Conservation (phyloP, 2,329 filamentous ascomycete genomes). For the Claviceps lovelessii region DNA sequence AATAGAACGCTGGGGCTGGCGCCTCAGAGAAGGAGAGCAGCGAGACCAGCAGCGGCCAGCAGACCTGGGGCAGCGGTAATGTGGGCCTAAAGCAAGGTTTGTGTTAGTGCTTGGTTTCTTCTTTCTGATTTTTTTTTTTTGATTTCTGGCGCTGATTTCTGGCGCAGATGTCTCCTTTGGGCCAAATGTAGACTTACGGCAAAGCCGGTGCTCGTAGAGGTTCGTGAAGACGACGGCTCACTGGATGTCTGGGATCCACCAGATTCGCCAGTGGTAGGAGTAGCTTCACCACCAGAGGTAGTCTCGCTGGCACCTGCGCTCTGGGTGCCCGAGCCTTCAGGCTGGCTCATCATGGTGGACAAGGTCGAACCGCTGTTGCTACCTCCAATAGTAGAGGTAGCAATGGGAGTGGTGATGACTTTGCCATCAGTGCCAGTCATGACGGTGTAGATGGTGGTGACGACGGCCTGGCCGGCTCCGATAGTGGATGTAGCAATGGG, state of each 20-base stretch:
- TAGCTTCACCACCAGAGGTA: neutral
- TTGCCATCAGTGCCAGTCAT: constrained; percentile 18
- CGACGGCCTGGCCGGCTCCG: constrained; percentile 9
- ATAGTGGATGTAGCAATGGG: constrained; percentile 24
- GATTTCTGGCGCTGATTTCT: neutral
- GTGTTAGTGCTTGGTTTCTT: neutral
- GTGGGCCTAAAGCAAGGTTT: constrained; percentile 16
- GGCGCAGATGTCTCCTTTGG: no score
- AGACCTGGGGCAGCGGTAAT: constrained; percentile 33
- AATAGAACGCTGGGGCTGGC: constrained; percentile 1
- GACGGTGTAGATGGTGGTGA: constrained; percentile 24
- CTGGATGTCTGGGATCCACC: neutral
- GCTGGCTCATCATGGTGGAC: constrained; percentile 12
- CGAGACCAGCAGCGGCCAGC: constrained; percentile 34
- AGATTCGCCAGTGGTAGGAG: constrained; percentile 4
- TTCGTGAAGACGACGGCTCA: neutral
- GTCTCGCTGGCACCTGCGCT: neutral
- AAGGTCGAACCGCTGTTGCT: constrained; percentile 9
- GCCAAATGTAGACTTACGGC: constrained; percentile 15
- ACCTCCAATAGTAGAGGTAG: neutral
- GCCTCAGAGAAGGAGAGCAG: constrained; percentile 33
- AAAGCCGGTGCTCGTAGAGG: constrained; percentile 9
- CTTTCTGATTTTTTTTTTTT: no score
- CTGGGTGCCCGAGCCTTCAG: neutral
- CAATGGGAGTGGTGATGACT: constrained; percentile 13